Conservation (phyloP, 768 basidiomycete species). For the Phylloporus arenicola region DNA sequence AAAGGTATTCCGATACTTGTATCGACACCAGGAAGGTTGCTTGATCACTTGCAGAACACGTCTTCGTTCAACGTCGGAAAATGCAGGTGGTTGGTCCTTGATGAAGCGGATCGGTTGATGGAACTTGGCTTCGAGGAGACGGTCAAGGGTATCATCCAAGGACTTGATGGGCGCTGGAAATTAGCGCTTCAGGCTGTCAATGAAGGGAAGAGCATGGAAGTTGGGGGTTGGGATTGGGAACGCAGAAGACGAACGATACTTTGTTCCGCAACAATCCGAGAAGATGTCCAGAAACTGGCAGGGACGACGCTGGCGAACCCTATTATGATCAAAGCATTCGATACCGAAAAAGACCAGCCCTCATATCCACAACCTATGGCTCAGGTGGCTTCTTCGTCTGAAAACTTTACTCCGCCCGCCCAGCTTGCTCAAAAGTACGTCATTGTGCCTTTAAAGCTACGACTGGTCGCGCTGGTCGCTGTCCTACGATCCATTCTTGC, state of each 20-base stretch:
- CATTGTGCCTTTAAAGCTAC: constrained; percentile 84
- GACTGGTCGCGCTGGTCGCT: constrained; percentile 87
- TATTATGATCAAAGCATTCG: constrained; percentile 74
- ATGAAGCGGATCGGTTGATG: constrained; percentile 97
- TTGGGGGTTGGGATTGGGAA: constrained; percentile 84
- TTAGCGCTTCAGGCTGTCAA: constrained; percentile 63
- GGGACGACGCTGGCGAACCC: constrained; percentile 76
- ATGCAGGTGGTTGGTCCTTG: constrained; percentile 92
- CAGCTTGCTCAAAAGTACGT: constrained; percentile 91
- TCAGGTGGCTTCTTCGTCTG: constrained; percentile 24
- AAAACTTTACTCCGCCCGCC: constrained; percentile 87
- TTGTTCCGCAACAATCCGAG: constrained; percentile 94
- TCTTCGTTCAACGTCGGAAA: constrained; percentile 89
- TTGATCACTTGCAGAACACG: constrained; percentile 96
- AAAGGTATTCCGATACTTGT: constrained; percentile 96
- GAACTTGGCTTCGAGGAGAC: constrained; percentile 98
- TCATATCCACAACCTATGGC: constrained; percentile 13
- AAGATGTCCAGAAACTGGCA: constrained; percentile 91
- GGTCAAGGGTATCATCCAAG: constrained; percentile 81
- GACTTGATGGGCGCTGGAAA: constrained; percentile 76
- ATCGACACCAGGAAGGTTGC: constrained; percentile 88
- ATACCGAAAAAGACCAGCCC: constrained; percentile 34
- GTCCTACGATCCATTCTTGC: constrained; percentile 77
- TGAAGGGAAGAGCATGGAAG: constrained; percentile 63
- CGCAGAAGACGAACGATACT: constrained; percentile 76